Evolutionary conservation across 768 basidiomycete genomes (phyloP).

Genomic region (Lentinula lateritia): DNA sequence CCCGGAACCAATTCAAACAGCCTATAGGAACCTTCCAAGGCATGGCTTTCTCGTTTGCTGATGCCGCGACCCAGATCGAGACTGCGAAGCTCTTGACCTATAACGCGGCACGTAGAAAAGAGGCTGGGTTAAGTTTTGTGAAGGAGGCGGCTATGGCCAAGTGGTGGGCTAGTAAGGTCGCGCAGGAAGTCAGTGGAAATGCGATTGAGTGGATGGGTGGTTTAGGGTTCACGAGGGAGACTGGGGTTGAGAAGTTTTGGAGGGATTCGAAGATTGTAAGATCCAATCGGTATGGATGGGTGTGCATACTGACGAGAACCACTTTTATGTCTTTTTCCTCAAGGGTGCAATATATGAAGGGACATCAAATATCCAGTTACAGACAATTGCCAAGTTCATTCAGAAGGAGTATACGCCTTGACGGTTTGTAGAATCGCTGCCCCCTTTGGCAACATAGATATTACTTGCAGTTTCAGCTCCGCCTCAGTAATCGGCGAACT

Average conservation of each 20-base stretch:
- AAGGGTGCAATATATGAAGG: conserved; percentile 92
- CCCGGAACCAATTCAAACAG: conserved; percentile 92
- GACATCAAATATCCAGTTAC: conserved; percentile 96
- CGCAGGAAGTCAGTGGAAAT: conserved; percentile 78
- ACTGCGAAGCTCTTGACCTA: conserved; percentile 88
- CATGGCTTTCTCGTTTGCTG: conserved; percentile 92
- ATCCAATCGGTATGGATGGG: conserved; percentile 9
- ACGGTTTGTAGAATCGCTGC: no score
- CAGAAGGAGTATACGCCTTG: conserved; percentile 63
- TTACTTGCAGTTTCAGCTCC: no score
- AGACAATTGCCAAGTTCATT: conserved; percentile 91
- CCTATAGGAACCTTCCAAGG: conserved; percentile 93
- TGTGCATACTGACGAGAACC: neutral
- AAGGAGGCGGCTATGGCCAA: conserved; percentile 99
- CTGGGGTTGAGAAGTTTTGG: conserved; percentile 96
- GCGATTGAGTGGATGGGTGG: conserved; percentile 98
- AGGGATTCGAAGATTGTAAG: conserved; percentile 93
- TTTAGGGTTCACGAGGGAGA: conserved; percentile 88
- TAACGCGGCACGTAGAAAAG: conserved; percentile 93
- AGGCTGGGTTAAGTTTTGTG: conserved; percentile 79
- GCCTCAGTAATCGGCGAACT: neutral
- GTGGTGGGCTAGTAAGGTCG: conserved; percentile 84
- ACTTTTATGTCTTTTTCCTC: neutral
- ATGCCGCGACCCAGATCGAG: conserved; percentile 87
- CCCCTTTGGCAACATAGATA: no score